Percentiles rank a stretch among this genome's conserved stretches.
These are phyloP conservation scores for Silene conica DNA, from an alignment of 148 eudicot genomes.

Conservation along the genomic window DNA sequence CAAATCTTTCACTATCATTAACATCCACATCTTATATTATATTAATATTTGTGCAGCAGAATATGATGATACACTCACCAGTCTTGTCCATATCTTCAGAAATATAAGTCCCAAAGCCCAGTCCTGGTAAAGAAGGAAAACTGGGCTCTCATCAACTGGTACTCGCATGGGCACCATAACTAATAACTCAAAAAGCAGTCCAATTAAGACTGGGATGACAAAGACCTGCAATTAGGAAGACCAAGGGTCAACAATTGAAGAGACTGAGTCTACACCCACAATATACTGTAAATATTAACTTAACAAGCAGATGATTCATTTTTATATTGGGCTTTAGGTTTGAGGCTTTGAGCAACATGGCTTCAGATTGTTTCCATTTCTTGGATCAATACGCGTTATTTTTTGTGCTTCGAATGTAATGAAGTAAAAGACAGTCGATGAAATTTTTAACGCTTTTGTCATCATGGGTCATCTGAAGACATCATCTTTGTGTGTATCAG, in stretches of 20 bases:
- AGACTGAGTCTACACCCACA: too few species aligned
- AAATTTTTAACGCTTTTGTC: too few species aligned
- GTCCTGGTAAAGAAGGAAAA: slow-evolving; percentile 93
- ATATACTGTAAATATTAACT: too few species aligned
- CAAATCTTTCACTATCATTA: too few species aligned
- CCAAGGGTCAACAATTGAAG: background rate
- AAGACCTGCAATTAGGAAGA: slow-evolving; percentile 53
- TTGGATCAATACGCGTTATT: too few species aligned
- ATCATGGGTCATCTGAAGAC: too few species aligned
- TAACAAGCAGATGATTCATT: background rate
- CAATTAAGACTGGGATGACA: slow-evolving; percentile 84
- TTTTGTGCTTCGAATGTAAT: too few species aligned
- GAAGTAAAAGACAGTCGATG: too few species aligned
- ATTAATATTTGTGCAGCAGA: too few species aligned
- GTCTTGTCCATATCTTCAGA: slow-evolving; percentile 91
- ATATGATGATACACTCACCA: slow-evolving; percentile 46
- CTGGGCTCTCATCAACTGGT: slow-evolving; percentile 96
- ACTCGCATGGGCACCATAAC: slow-evolving; percentile 98
- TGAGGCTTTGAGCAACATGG: background rate
- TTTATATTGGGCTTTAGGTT: background rate
- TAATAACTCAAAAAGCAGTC: slow-evolving; percentile 93
- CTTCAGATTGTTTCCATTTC: too few species aligned
- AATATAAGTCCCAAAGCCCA: slow-evolving; percentile 96
- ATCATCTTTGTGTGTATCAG: too few species aligned
- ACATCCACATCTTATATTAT: too few species aligned